These are phyloP conservation scores for Paramecium octaurelia DNA, from an alignment of 73 alveolate species.

Conservation along the genomic window DNA sequence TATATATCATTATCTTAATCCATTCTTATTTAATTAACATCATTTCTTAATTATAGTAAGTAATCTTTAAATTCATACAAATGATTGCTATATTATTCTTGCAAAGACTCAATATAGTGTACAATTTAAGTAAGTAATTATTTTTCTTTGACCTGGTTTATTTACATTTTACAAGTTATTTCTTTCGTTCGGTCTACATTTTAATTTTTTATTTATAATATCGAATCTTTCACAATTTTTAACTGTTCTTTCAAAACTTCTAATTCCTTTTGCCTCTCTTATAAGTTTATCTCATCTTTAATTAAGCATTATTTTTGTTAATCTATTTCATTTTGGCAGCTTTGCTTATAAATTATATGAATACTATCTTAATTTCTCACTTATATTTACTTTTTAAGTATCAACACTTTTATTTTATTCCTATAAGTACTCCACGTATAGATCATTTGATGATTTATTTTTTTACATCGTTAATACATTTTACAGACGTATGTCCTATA, in stretches of 20 bases:
- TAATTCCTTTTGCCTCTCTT: not conserved
- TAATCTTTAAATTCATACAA: not conserved
- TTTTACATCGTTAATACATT: not conserved
- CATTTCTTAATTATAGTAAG: not conserved
- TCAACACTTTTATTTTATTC: not conserved
- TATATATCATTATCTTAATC: not conserved
- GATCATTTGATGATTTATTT: not conserved
- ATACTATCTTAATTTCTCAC: not conserved
- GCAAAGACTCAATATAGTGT: not conserved
- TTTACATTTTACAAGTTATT: not conserved
- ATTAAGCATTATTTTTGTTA: not conserved
- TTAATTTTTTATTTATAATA: not conserved
- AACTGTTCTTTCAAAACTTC: not conserved
- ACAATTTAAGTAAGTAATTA: not conserved
- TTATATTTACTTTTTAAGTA: not conserved
- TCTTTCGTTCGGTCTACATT: not conserved
- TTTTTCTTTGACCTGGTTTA: not conserved
- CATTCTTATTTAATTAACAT: not conserved
- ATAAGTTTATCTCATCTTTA: not conserved
- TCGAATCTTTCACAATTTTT: not conserved
- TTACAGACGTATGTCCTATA: not conserved
- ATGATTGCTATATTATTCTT: not conserved
- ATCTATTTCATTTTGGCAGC: not conserved
- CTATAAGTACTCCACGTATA: not conserved
- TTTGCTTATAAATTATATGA: not conserved